A percentile compares a stretch with the other conserved stretches of the same genome.
These are phyloP conservation scores for Zygosaccharomyces siamensis DNA, from an alignment of 805 yeast species.

Conservation along the genomic window DNA sequence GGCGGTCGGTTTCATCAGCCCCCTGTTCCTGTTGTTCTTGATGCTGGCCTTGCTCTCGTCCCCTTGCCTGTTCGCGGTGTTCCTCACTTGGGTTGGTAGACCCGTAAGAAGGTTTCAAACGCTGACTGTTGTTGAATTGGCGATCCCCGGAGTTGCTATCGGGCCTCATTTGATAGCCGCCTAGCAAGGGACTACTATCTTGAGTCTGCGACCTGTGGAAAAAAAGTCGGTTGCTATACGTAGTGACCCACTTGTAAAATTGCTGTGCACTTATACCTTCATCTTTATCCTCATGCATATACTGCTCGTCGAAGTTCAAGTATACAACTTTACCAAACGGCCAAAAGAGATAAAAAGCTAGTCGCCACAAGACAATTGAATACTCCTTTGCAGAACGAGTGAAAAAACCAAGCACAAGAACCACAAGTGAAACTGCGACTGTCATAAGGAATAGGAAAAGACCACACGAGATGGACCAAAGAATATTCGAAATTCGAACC, in stretches of 20 bases:
- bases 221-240: conserved; percentile 71
- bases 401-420: conserved; percentile 41
- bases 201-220: conserved; percentile 41
- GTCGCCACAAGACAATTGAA: conserved; percentile 50
- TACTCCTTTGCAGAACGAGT: conserved; percentile 54
- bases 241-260: conserved; percentile 81
- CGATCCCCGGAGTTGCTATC: conserved; percentile 15
- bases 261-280: conserved; percentile 84
- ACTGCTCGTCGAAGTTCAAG: conserved; percentile 70
- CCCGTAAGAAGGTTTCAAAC: conserved; percentile 6
- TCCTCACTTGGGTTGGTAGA: conserved; percentile 1
- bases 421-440: conserved; percentile 40
- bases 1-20: neutral
- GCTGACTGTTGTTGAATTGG: conserved; percentile 25
- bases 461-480: conserved; percentile 78
- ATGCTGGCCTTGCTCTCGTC: neutral
- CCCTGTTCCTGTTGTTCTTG: neutral
- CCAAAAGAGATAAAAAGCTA: conserved; percentile 67
- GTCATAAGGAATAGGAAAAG: conserved; percentile 47
- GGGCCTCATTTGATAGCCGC: conserved; percentile 15
- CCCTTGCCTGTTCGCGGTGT: neutral
- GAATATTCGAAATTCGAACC: conserved; percentile 59
- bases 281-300: conserved; percentile 78
- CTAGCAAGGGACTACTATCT: conserved; percentile 5
- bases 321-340: conserved; percentile 92